phyloP scores from a whole-genome alignment of 75 land plant species.

The Pseudotsuga menziesii region DNA sequence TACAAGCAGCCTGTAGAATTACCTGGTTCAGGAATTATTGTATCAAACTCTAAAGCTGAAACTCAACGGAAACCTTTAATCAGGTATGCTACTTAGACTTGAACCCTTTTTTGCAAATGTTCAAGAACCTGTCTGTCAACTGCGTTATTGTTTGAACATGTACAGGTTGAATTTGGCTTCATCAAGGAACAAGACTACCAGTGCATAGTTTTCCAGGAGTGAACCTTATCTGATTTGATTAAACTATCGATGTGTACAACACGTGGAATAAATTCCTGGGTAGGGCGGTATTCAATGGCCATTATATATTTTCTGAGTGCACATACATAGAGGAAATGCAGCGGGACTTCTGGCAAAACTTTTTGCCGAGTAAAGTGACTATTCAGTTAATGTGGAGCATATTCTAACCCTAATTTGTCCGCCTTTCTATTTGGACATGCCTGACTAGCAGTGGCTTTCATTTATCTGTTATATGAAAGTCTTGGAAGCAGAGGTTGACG shows the following conservation, averaged over 20 bases:
- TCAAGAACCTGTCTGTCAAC: too few relatives aligned
- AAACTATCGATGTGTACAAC: not conserved
- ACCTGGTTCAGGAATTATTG: conserved; percentile 16
- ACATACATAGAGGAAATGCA: too few relatives aligned
- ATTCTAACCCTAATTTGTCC: not conserved
- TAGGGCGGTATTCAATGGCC: too few relatives aligned
- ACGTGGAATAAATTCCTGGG: not conserved
- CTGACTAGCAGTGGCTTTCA: not conserved
- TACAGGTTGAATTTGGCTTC: conserved; percentile 5
- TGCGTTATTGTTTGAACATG: not conserved
- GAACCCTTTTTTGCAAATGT: not conserved
- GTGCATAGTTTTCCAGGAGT: not conserved
- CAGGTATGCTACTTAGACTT: conserved; percentile 17
- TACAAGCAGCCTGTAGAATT: not conserved
- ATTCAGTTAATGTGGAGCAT: not conserved
- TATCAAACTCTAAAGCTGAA: conserved; percentile 15
- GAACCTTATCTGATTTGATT: not conserved
- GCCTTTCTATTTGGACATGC: not conserved
- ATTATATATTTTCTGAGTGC: not conserved
- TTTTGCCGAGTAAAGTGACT: not conserved
- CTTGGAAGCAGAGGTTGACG: not conserved
- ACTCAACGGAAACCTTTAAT: conserved; percentile 39
- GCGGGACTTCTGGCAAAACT: not conserved
- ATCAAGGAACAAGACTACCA: not conserved
- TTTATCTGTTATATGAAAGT: not conserved